These are phyloP conservation scores for Russula lepida DNA, from an alignment of 768 basidiomycete species.

Conservation along the genomic window DNA sequence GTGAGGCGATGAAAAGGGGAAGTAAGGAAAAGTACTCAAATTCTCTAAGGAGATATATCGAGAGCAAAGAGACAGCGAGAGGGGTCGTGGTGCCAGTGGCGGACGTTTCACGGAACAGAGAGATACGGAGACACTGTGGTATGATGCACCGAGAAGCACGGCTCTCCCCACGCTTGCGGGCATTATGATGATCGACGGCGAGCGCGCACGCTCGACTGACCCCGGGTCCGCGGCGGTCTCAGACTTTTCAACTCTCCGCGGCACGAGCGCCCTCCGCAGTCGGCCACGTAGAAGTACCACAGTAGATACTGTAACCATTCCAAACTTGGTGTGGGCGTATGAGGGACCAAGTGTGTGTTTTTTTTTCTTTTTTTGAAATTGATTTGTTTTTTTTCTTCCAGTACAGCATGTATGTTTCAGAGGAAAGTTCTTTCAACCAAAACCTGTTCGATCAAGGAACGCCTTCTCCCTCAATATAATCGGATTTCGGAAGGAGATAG, in stretches of 20 bases:
- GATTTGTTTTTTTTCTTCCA: background rate
- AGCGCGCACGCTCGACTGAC: conserved; percentile 8
- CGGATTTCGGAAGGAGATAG: no score
- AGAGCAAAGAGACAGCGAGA: background rate
- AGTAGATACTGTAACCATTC: background rate
- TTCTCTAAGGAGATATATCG: no score
- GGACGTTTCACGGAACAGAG: background rate
- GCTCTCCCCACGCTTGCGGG: conserved; percentile 8
- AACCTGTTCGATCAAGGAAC: no score
- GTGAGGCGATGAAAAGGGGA: no score
- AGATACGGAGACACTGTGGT: background rate
- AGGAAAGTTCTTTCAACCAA: no score
- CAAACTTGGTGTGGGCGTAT: background rate
- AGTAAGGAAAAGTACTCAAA: no score
- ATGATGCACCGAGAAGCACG: conserved; percentile 19
- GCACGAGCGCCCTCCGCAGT: conserved; percentile 10
- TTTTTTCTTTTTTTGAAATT: background rate
- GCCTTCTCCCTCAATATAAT: no score
- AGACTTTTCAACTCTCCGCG: conserved; percentile 11
- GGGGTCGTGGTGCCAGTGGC: background rate
- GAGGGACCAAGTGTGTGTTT: background rate
- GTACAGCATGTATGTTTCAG: background rate
- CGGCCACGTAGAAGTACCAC: background rate
- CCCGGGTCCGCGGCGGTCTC: conserved; percentile 16
- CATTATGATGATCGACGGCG: conserved; percentile 14